Conservation (phyloP, 2,329 filamentous ascomycete species). For the Trichoderma afroharzianum region DNA sequence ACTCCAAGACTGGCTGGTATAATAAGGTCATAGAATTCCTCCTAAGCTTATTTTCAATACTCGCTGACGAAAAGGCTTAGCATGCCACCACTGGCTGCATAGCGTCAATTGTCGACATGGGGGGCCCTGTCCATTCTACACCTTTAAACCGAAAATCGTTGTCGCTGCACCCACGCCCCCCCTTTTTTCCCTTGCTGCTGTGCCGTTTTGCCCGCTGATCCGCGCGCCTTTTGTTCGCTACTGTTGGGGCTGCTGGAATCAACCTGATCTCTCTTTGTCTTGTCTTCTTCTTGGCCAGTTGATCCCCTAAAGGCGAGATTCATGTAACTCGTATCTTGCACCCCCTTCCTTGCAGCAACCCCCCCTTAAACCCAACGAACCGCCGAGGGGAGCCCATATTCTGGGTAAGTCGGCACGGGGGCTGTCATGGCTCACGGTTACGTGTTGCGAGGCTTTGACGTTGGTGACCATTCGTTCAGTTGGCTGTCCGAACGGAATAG, state of each 20-base stretch:
- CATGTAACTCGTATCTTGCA: background rate
- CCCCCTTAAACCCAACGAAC: background rate
- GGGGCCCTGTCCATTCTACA: background rate
- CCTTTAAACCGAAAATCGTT: background rate
- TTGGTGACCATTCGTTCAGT: no score
- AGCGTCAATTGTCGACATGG: slow-evolving; percentile 3
- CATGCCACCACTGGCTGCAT: slow-evolving; percentile 7
- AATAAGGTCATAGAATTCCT: slow-evolving; percentile 17
- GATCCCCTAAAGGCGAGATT: background rate
- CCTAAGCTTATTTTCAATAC: slow-evolving; percentile 20
- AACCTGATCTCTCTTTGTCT: background rate
- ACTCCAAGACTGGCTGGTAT: background rate
- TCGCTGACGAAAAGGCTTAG: slow-evolving; percentile 16
- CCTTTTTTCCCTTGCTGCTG: background rate
- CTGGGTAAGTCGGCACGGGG: slow-evolving; percentile 24
- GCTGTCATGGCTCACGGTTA: background rate
- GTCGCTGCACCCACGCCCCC: background rate
- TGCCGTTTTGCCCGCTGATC: slow-evolving; percentile 15
- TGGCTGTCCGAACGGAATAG: background rate
- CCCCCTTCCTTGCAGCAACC: background rate
- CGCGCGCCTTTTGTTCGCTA: background rate
- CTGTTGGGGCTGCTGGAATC: background rate
- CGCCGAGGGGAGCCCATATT: slow-evolving; percentile 4
- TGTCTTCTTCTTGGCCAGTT: background rate
- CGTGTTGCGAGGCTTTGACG: slow-evolving; percentile 8